phyloP scores from a whole-genome alignment of 2,329 filamentous ascomycete species.

The Cephalotrichum gorgonifer region DNA sequence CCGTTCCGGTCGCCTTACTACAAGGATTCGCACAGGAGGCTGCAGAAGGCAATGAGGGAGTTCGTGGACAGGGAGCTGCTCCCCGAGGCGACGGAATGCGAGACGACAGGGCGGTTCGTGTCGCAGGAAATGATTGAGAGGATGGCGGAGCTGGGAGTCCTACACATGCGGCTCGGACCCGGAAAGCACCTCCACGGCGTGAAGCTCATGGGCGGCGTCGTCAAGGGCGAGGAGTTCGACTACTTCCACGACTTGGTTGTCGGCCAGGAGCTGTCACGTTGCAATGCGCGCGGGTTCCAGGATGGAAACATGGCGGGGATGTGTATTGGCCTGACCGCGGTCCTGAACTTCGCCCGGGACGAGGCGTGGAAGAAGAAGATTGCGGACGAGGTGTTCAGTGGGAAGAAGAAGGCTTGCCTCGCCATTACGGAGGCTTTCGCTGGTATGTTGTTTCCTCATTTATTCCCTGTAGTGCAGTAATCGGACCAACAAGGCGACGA shows the following conservation, averaged over 20 bases:
- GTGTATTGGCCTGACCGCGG: slow-evolving; percentile 70
- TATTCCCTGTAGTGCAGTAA: too few species aligned
- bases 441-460: slow-evolving; percentile 36
- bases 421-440: slow-evolving; percentile 86
- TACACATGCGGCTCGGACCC: slow-evolving; percentile 76
- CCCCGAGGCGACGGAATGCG: slow-evolving; percentile 67
- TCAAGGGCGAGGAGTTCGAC: slow-evolving; percentile 73
- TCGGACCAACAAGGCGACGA: too few species aligned
- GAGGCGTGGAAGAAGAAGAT: slow-evolving; percentile 55
- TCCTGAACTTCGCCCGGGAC: slow-evolving; percentile 69
- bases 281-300: slow-evolving; percentile 69
- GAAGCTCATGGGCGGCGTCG: slow-evolving; percentile 54
- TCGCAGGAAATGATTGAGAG: slow-evolving; percentile 62
- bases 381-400: slow-evolving; percentile 61
- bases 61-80: slow-evolving; percentile 64
- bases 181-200: slow-evolving; percentile 71
- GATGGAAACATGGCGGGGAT: slow-evolving; percentile 84
- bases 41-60: slow-evolving; percentile 60
- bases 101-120: slow-evolving; percentile 63
- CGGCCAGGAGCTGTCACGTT: slow-evolving; percentile 60
- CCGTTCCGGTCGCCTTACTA: slow-evolving; percentile 74
- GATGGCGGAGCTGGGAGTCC: slow-evolving; percentile 63
- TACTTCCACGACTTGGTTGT: slow-evolving; percentile 78
- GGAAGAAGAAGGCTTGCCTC: slow-evolving; percentile 80
- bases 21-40: slow-evolving; percentile 58